Base-by-base conservation (phyloP, 345 rosid genomes). In the Melaleuca quinquenervia region DNA sequence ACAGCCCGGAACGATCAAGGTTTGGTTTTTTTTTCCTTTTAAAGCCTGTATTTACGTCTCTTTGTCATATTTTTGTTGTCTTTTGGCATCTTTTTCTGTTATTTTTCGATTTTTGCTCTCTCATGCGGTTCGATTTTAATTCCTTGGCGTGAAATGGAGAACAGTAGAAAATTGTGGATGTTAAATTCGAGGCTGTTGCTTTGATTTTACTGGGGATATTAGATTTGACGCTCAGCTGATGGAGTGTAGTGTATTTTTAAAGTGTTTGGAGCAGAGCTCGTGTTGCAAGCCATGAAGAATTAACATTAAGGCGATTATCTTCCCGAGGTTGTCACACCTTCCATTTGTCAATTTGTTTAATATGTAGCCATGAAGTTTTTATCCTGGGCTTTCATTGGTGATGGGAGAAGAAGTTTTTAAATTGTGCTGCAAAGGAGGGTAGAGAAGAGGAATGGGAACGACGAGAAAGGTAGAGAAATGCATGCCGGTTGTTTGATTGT, bases 1-100 rank as follows among this genome's bases (percentile, higher is more conserved):
- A 88, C 92, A 24, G 91, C 93, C 45, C 86, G 94, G 14, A 91
- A 92, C 70, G 88, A 89, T 56, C 91, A 91, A 89, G 93, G 93
- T 91, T 53, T 14, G 50, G 3, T 8, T 45, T 21, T n/a, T n/a
- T n/a, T 85, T 21, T 10, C 24, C 56, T 12, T 13, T 54, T 44
- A 1, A 70, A 29, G 16, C 36, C 62, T 58, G 85, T 8, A 27
- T 84, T 84, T 54, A 18, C n/a, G 50, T 58, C 32, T 58, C 16
- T 14, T n/a, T 84, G 1, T 41, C 5, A 15, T 21, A 83, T 51
- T 48, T 20, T 18, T 8, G 78, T 48, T 13, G 48, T 70, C 78
- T 32, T 70, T 70, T 15, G 24, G 22, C 18, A 32, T 36, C 7
- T 11, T 18, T 70, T n/a, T n/a, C 78, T 32, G 11, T 70, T 70